phyloP scores from a whole-genome alignment of 768 basidiomycete genomes.

The Pisolithus sp. region DNA sequence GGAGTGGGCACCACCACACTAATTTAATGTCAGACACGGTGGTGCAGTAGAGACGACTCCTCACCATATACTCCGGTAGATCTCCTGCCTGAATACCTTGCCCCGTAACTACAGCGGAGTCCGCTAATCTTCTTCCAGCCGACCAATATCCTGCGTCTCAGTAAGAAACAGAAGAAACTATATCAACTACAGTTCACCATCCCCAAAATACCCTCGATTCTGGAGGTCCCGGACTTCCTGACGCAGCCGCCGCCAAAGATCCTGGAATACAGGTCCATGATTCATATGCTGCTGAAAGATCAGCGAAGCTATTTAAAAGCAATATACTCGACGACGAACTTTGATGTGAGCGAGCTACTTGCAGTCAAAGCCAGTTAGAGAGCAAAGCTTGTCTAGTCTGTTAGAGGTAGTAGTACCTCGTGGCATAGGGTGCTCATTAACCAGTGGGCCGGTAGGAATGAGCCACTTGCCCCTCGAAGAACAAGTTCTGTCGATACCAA shows the following conservation, averaged over 20 bases:
- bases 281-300: constrained; percentile 58
- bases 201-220: constrained; percentile 72
- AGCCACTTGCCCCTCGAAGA: constrained; percentile 53
- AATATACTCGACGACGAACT: constrained; percentile 30
- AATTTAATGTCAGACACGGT: not conserved
- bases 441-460: constrained; percentile 57
- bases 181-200: constrained; percentile 42
- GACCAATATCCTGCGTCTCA: constrained; percentile 70
- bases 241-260: constrained; percentile 61
- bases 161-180: constrained; percentile 2
- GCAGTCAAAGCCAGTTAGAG: not conserved
- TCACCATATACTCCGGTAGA: constrained; percentile 73
- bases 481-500: constrained; percentile 56
- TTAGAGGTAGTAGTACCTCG: constrained; percentile 46
- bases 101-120: constrained; percentile 51
- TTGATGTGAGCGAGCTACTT: constrained; percentile 75
- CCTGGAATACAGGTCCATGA: constrained; percentile 71
- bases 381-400: constrained; percentile 4
- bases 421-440: constrained; percentile 77
- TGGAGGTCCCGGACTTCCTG: constrained; percentile 67
- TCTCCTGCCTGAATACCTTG: constrained; percentile 49
- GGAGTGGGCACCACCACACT: constrained; percentile 80
- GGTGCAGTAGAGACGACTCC: not conserved
- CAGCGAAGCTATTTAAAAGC: not conserved
- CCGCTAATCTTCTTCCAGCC: constrained; percentile 61